phyloP scores from a whole-genome alignment of 306 rosid species.

The Ziziphus jujuba region DNA sequence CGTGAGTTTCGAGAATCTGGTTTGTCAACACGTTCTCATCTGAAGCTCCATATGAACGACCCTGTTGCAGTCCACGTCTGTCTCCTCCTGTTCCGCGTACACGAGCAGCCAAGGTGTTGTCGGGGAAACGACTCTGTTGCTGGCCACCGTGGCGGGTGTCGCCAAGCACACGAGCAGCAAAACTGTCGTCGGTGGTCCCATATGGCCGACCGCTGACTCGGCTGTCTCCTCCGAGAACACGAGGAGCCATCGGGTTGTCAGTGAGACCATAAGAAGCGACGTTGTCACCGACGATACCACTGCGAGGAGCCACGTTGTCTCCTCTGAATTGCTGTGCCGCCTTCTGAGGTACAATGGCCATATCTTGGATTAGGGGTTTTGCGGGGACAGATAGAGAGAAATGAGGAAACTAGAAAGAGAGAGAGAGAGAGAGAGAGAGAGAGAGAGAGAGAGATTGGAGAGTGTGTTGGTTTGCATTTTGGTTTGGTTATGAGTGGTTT shows the following conservation, averaged over 20 bases:
- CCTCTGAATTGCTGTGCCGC: neutral
- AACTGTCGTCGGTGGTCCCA: neutral
- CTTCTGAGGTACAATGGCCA: neutral
- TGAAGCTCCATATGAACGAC: constrained; percentile 2
- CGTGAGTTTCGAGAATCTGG: constrained; percentile 46
- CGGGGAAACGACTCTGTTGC: too few relatives aligned
- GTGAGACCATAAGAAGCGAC: too few relatives aligned
- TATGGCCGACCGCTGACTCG: neutral
- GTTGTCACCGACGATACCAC: too few relatives aligned
- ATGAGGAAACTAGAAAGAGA: neutral
- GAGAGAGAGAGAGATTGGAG: constrained; percentile 1
- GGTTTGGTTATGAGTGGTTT: constrained; percentile 5
- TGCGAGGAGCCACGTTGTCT: neutral
- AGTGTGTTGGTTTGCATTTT: neutral
- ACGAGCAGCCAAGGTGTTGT: too few relatives aligned
- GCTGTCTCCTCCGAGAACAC: neutral
- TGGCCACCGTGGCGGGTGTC: neutral
- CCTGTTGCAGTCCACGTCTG: neutral
- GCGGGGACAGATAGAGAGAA: neutral
- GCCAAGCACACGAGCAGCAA: constrained; percentile 11
- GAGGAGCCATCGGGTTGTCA: too few relatives aligned
- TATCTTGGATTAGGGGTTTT: neutral
- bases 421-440: constrained; percentile 9
- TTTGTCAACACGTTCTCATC: constrained; percentile 43
- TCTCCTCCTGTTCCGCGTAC: too few relatives aligned